Percentiles rank a stretch among this genome's conserved stretches.
These are phyloP conservation scores for Pezicula carpinea DNA, from an alignment of 2,329 filamentous ascomycete genomes.

Conservation along the genomic window DNA sequence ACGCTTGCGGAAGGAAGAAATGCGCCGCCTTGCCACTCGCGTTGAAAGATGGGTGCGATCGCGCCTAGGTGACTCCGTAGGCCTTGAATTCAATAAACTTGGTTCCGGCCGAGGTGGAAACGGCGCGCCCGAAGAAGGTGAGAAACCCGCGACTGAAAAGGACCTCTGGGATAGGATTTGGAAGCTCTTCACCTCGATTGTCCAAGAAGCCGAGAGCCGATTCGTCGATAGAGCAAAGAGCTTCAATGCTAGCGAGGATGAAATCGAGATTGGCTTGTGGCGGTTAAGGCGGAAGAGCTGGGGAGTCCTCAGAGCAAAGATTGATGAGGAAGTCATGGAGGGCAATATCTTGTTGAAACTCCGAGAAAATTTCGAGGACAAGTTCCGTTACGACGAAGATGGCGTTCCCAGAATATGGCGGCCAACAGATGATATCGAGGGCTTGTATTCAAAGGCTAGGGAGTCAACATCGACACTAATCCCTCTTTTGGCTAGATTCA, in stretches of 20 bases:
- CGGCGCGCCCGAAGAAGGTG: conserved; percentile 73
- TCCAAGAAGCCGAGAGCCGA: conserved; percentile 77
- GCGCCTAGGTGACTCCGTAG: conserved; percentile 79
- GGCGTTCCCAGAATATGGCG: conserved; percentile 96
- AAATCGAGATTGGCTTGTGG: conserved; percentile 92
- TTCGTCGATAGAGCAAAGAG: conserved; percentile 87
- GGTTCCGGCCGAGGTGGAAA: conserved; percentile 81
- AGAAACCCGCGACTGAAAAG: conserved; percentile 70
- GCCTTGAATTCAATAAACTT: conserved; percentile 92
- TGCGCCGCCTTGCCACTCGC: conserved; percentile 84
- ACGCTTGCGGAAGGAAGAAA: conserved; percentile 86
- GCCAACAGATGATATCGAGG: conserved; percentile 94
- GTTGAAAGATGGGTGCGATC: conserved; percentile 93
- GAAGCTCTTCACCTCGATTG: conserved; percentile 76
- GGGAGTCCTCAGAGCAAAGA: conserved; percentile 81
- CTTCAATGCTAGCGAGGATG: conserved; percentile 86
- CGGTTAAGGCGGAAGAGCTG: conserved; percentile 89
- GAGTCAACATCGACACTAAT: conserved; percentile 91
- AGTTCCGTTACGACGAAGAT: conserved; percentile 94
- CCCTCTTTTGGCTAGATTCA: conserved; percentile 81
- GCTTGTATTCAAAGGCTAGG: conserved; percentile 84
- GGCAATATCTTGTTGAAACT: conserved; percentile 94
- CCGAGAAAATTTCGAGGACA: conserved; percentile 97
- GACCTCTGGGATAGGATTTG: conserved; percentile 96
- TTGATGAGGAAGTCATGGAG: conserved; percentile 97